Conservation (phyloP, 2,329 filamentous ascomycete genomes). For the Botryosphaeria dothidea region DNA sequence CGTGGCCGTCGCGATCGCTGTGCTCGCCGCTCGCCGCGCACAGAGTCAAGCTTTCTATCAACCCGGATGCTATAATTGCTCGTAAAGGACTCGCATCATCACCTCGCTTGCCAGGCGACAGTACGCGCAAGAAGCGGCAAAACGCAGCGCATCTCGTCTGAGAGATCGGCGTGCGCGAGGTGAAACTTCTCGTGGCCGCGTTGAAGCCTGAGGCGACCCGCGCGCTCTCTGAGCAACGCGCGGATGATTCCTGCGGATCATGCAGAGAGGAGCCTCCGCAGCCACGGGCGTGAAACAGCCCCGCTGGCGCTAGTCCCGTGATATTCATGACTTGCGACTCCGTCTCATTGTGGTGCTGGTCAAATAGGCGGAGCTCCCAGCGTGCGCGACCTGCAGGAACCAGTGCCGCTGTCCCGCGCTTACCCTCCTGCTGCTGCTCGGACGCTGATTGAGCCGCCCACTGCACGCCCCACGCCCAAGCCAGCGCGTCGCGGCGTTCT, state of each 20-base stretch:
- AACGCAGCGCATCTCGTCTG: slow-evolving; percentile 3
- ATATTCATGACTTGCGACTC: slow-evolving; percentile 16
- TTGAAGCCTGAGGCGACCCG: slow-evolving; percentile 15
- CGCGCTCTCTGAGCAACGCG: slow-evolving; percentile 1
- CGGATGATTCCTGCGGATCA: slow-evolving; percentile 18
- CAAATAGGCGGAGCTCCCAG: slow-evolving; percentile 14
- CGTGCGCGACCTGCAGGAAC: slow-evolving; percentile 7
- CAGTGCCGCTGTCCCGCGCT: not conserved
- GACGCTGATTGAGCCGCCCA: slow-evolving; percentile 14
- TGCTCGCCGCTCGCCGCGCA: not conserved
- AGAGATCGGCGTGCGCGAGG: slow-evolving; percentile 12
- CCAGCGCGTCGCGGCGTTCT: slow-evolving; percentile 13
- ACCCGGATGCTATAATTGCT: not conserved
- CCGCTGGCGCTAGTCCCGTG: slow-evolving; percentile 18
- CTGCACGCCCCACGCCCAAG: slow-evolving; percentile 10
- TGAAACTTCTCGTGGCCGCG: slow-evolving; percentile 18
- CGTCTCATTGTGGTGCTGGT: slow-evolving; percentile 12
- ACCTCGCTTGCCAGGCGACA: slow-evolving; percentile 11
- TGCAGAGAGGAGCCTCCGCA: slow-evolving; percentile 18
- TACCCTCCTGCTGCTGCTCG: not conserved
- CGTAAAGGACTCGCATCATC: not conserved
- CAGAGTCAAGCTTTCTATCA: not conserved
- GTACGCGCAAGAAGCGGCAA: slow-evolving; percentile 9
- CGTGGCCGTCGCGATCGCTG: not conserved
- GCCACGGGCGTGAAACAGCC: slow-evolving; percentile 18